Conservation (phyloP, 2,329 filamentous ascomycete genomes). For the Lecanicillium sp. region DNA sequence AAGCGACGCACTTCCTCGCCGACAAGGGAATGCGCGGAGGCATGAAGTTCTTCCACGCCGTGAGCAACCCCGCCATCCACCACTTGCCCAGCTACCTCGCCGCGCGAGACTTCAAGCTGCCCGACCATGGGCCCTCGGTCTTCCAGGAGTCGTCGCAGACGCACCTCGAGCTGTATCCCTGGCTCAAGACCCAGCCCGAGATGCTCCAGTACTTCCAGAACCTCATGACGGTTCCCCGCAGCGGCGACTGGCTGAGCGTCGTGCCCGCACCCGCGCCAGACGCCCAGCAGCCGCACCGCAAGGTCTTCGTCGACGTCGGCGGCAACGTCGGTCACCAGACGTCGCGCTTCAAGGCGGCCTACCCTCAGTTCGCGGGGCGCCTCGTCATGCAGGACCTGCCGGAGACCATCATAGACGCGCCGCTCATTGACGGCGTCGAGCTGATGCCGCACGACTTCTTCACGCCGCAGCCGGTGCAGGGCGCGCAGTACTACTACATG, state of each 20-base stretch:
- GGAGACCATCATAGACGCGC: conserved; percentile 20
- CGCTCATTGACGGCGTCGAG: conserved; percentile 16
- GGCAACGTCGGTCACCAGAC: conserved; percentile 16
- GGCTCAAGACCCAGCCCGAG: neutral
- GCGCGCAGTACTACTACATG: neutral
- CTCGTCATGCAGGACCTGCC: conserved; percentile 27
- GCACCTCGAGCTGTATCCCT: neutral
- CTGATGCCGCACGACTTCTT: conserved; percentile 23
- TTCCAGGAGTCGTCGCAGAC: neutral
- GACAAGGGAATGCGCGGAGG: neutral
- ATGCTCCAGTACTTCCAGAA: neutral
- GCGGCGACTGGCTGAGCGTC: neutral
- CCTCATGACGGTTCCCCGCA: neutral
- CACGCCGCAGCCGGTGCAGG: neutral
- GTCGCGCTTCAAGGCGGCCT: conserved; percentile 5
- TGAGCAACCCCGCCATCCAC: neutral
- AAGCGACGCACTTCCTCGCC: neutral
- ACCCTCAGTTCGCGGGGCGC: conserved; percentile 10
- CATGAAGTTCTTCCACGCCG: neutral
- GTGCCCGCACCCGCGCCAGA: neutral
- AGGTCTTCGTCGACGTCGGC: conserved; percentile 8
- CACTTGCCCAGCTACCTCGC: neutral
- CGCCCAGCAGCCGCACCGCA: neutral
- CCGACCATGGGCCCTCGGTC: neutral
- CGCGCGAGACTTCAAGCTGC: neutral